Evolutionary conservation across 2,329 filamentous ascomycete species (phyloP).

Genomic region (Diplocarpon mali): DNA sequence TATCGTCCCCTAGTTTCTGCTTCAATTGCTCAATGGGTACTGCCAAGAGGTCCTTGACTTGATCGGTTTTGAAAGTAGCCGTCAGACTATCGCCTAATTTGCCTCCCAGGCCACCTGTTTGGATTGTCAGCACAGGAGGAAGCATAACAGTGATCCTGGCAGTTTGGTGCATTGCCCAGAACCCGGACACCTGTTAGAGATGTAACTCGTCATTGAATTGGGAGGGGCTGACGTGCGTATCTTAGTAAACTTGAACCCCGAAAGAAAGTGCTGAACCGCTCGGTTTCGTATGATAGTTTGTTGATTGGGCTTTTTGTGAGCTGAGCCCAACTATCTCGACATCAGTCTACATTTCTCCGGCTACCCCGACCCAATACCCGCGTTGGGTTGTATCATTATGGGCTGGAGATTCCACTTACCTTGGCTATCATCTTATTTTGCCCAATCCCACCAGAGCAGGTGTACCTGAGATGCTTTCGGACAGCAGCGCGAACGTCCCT

Average conservation of each 20-base stretch:
- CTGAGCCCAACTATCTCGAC: constrained; percentile 54
- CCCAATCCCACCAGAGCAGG: constrained; percentile 81
- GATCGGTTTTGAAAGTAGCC: constrained; percentile 70
- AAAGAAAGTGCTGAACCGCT: constrained; percentile 68
- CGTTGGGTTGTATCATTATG: no score
- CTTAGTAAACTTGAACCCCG: constrained; percentile 84
- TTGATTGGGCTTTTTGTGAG: constrained; percentile 83
- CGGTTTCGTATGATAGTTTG: constrained; percentile 90
- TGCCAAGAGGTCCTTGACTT: constrained; percentile 61
- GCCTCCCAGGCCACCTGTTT: constrained; percentile 69
- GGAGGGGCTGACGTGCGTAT: constrained; percentile 37
- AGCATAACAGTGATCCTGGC: background rate
- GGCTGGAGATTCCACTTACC: no score
- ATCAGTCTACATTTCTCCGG: no score
- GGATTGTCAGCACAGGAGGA: background rate
- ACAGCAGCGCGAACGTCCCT: constrained; percentile 61
- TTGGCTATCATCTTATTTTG: constrained; percentile 94
- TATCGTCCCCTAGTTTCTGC: constrained; percentile 70
- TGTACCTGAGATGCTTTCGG: constrained; percentile 65
- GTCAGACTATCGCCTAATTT: constrained; percentile 85
- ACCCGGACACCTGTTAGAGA: background rate
- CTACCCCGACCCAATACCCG: no score
- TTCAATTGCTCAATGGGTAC: constrained; percentile 68
- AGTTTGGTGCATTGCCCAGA: background rate
- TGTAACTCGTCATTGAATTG: background rate